Conservation (phyloP, 495 filamentous ascomycete genomes). For the Lasiosphaeria miniovina region DNA sequence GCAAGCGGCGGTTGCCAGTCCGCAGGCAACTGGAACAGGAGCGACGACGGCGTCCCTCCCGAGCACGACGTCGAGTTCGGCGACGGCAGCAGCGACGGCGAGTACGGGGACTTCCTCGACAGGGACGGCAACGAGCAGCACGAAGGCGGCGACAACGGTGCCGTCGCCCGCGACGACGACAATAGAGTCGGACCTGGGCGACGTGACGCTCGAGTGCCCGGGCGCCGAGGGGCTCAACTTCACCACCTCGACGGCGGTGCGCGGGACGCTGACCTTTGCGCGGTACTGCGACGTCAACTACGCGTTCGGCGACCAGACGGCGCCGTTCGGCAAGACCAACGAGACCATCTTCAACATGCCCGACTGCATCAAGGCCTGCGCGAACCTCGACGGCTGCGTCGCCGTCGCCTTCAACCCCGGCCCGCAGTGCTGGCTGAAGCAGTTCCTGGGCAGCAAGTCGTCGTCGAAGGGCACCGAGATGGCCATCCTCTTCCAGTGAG, state of each 20-base stretch:
- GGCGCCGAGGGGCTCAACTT: not conserved
- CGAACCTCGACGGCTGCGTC: not conserved
- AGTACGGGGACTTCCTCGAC: too few relatives aligned
- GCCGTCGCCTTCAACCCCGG: not conserved
- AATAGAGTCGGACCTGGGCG: not conserved
- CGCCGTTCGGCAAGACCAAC: not conserved
- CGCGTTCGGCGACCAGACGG: not conserved
- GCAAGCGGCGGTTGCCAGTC: too few relatives aligned
- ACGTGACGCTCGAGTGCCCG: not conserved
- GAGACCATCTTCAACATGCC: not conserved
- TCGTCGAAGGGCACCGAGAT: not conserved
- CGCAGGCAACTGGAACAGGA: too few relatives aligned
- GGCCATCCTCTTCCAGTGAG: not conserved
- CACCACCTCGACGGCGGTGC: not conserved
- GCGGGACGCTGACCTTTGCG: not conserved
- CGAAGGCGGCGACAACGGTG: not conserved
- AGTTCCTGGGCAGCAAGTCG: not conserved
- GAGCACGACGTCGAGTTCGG: too few relatives aligned
- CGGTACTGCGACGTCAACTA: not conserved
- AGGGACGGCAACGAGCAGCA: not conserved
- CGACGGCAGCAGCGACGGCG: too few relatives aligned
- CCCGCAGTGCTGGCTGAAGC: not conserved
- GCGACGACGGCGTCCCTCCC: too few relatives aligned
- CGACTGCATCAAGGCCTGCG: not conserved
- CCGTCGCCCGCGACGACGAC: not conserved